Base-by-base conservation (phyloP, 805 yeast species). In the Pichia deserticola region DNA sequence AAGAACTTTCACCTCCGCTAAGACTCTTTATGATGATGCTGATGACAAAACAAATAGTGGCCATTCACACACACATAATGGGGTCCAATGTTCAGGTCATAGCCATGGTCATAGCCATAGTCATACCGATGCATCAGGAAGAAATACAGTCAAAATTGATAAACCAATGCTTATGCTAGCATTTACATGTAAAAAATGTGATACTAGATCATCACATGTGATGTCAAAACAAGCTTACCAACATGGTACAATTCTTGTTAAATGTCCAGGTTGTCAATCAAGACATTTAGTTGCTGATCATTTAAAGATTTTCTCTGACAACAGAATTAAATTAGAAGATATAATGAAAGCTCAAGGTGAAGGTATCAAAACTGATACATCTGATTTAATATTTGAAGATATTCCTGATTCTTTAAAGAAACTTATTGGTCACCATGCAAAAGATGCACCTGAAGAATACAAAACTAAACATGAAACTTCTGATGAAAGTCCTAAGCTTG, bases 261-360 rank as follows among this genome's bases (percentile, higher is more conserved):
- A 88, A 60, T 92, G 98, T 63, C 98, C 98, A 0, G 86, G 89
- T 13, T 92, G 98, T 65, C 76, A 84, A 55, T 83, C 79, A 60
- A 78, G 97, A 55, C 98, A 92, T 63, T 69, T 92, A 61, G 90
- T 92, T 39, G 96, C 97, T 0, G 98, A 92, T 63, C 90, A 85
- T 61, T 67, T 85, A 51, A 83, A 80, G 70, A 86, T 90, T 34
- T 89, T 90, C 61, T 79, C 82, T n/a, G 97, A 90, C 64, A 72
- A 79, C 29, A 73, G 76, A 54, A 76, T 87, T 58, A 88, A 84
- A n/a, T 70, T 90, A 35, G 87, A 89, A 61, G 95, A 90, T 49
- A 82, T 89, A 5, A 63, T 90, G 61, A 73, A 73, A 12, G 82
- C 84, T 0, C 77, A 86, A 60, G 97, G 97, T 3, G 92, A 89